Evolutionary conservation across 73 alveolate species (phyloP).

Genomic region (Paraurostyla sp.): DNA sequence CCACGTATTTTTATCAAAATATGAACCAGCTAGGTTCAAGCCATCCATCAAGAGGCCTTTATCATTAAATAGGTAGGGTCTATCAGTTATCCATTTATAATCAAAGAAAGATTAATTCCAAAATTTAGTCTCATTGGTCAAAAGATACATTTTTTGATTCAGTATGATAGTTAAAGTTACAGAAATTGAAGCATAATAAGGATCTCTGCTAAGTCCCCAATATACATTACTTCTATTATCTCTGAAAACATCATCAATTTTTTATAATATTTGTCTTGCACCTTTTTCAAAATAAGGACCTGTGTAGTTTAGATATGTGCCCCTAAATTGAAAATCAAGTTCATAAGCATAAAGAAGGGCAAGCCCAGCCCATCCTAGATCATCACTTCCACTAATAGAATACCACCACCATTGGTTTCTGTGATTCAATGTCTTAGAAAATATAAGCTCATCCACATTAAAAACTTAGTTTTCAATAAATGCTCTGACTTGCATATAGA

Average conservation of each 20-base stretch:
- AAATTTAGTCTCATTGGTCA: neutral
- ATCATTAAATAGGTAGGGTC: neutral
- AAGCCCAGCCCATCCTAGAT: constrained; percentile 3
- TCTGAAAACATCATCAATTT: constrained; percentile 14
- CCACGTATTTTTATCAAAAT: neutral
- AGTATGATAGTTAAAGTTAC: neutral
- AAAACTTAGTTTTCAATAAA: constrained; percentile 19
- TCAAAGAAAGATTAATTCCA: neutral
- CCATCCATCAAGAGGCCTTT: constrained; percentile 21
- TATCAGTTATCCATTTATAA: neutral
- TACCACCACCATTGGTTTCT: constrained; percentile 10
- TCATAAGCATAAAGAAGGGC: constrained; percentile 1
- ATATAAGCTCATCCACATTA: neutral
- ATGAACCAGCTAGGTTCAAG: neutral
- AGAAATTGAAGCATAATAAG: neutral
- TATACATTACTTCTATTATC: neutral
- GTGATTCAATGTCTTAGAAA: neutral
- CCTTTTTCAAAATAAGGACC: constrained; percentile 4
- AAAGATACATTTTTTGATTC: neutral
- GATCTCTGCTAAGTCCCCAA: neutral
- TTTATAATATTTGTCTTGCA: neutral
- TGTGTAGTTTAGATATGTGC: neutral
- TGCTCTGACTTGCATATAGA: constrained; percentile 9
- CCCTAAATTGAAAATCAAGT: neutral
- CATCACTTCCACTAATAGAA: neutral